These are phyloP conservation scores for Trypanosomatidae sp. DNA, from an alignment of 208 protist genomes.

Conservation along the genomic window DNA sequence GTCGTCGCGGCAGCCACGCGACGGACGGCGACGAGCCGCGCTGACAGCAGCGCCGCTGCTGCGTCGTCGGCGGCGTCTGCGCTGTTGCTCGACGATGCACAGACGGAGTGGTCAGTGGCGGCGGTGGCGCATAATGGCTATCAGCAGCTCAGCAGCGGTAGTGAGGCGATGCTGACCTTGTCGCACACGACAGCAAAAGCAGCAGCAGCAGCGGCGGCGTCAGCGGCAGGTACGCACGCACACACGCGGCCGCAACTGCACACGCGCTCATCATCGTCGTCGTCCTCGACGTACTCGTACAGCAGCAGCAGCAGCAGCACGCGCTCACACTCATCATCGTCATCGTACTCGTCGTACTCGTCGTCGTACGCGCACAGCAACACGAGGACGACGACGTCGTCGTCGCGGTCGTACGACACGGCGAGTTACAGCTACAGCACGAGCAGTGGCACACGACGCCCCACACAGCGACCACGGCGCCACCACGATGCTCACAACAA, in stretches of 20 bases:
- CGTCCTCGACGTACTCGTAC: conserved; percentile 1
- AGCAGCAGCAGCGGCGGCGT: not conserved
- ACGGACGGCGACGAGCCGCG: too few species aligned
- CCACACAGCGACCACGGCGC: too few species aligned
- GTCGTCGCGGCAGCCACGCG: too few species aligned
- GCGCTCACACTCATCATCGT: too few species aligned
- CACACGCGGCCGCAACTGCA: not conserved
- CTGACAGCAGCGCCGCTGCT: too few species aligned
- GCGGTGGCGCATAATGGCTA: conserved; percentile 82
- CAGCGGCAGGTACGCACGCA: too few species aligned
- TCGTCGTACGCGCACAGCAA: too few species aligned
- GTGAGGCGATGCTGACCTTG: conserved; percentile 46
- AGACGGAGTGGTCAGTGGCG: conserved; percentile 63
- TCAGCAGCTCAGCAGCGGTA: conserved; percentile 63
- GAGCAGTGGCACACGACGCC: not conserved
- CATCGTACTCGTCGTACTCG: too few species aligned
- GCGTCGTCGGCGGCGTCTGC: conserved; percentile 24
- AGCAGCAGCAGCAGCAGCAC: not conserved
- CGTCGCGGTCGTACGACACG: too few species aligned
- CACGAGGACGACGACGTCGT: too few species aligned
- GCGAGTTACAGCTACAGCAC: not conserved
- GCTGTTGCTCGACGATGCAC: conserved; percentile 17
- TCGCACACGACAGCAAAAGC: conserved; percentile 1
- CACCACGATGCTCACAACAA: too few species aligned
- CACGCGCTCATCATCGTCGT: conserved; percentile 7